Evolutionary conservation across 192 early-diverging fungal species (phyloP), one percentile per base, ranked within the genome.

Genomic region (Rhizophagus clarus): DNA sequence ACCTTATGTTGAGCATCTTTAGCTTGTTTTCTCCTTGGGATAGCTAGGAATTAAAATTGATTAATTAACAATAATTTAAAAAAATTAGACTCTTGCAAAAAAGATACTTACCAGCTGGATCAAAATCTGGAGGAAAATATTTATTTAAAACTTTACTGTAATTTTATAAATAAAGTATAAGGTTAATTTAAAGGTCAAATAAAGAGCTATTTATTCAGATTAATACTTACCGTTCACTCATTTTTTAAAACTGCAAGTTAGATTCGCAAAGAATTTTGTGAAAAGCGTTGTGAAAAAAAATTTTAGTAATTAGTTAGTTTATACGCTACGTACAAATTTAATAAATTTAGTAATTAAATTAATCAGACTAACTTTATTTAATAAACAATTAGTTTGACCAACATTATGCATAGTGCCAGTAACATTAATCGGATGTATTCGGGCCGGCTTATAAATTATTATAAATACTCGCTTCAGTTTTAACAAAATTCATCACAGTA

Each of bases 41-140:
- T 86, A 51, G 77, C 77, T 77, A 66, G 15, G 1, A 22, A 22
- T 56, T 22, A 56, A 22, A 1, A 45, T 12, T 45, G 3, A 12
- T 12, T 45, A 2, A 45, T 45, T 45, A 12, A 45, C 11, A 45
- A 45, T 45, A 45, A 45, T 45, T 10, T 12, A 45, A 12, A 1
- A 45, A 45, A 45, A 2, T 4, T 64, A 64, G 17, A 61, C 12
- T 5, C 0, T n/a, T 15, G 12, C 1, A 64, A 28, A 29, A 64
- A 28, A 66, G 12, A 31, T 9, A 31, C 63, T 29, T 28, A 66
- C 63, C 63, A 28, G 63, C 63, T 66, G 97, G 97, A 83, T 98
- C 97, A 83, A 99, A 99, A 84, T 99, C 96, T 24, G 97, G 97
- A 11, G 97, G 97, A 79, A 95, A 96, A 83, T 98, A 99, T 83